Evolutionary conservation across 371 early-diverging fungal genomes (phyloP).

Genomic region (Apophysomyces ossiformis): DNA sequence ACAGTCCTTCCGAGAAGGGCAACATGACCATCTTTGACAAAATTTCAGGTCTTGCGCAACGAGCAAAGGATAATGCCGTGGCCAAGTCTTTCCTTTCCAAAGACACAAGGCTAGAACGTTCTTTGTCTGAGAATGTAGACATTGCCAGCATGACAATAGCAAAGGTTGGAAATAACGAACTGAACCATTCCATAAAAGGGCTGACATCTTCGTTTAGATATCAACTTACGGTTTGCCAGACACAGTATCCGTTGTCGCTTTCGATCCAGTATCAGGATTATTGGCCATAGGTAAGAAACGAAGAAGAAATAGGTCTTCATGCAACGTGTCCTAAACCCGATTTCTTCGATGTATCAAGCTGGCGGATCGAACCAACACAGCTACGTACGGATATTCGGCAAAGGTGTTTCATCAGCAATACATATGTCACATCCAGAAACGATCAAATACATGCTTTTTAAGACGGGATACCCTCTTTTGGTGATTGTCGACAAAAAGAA

Average conservation of each 20-base stretch:
- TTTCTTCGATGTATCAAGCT: constrained; percentile 1
- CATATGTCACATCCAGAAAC: constrained; percentile 30
- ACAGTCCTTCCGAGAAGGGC: constrained; percentile 9
- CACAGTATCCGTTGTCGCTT: constrained; percentile 49
- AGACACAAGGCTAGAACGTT: constrained; percentile 46
- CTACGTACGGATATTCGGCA: constrained; percentile 47
- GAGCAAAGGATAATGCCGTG: constrained; percentile 46
- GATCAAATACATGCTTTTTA: constrained; percentile 58
- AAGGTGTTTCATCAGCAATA: constrained; percentile 39
- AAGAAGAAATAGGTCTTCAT: no score
- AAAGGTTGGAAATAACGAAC: constrained; percentile 6
- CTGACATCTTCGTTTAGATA: constrained; percentile 24
- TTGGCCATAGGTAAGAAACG: constrained; percentile 56
- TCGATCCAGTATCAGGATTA: constrained; percentile 59
- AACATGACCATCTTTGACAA: constrained; percentile 46
- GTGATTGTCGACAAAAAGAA: constrained; percentile 56
- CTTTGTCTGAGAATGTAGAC: constrained; percentile 35
- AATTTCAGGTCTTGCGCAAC: constrained; percentile 42
- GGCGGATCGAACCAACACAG: constrained; percentile 25
- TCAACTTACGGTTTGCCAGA: constrained; percentile 58
- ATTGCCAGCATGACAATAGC: constrained; percentile 24
- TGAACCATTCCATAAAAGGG: not conserved
- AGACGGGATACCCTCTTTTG: constrained; percentile 52
- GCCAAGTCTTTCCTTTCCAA: constrained; percentile 41
- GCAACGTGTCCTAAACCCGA: no score